Base-by-base conservation (phyloP, 1,284 basidiomycete species). In the Microbotryum violaceum region DNA sequence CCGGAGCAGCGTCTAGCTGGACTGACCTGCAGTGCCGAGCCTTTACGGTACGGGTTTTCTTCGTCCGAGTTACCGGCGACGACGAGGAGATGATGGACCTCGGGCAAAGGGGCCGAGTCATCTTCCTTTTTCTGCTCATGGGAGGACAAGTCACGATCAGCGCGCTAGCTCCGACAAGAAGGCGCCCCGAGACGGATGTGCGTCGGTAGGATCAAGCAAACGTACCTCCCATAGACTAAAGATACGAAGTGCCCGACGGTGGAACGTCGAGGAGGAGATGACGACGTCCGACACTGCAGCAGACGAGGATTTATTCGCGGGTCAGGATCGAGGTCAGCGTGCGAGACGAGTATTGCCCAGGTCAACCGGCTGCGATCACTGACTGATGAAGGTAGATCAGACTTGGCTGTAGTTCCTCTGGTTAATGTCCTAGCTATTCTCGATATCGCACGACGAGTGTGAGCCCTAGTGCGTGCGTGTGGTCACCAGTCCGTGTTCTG, bases 1-100 rank as follows among this genome's bases (percentile, higher is more conserved):
- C n/a, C 27, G n/a, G 4, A 23, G 29, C 23, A 14, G 53, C 42
- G 47, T 52, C 45, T 51, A 31, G 29, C n/a, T 27, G 12, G 44
- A 68, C 85, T 70, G 64, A 90, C 91, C 79, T 96, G 91, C 58
- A 94, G 81, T 49, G 89, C 87, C 12, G 87, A 89, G n/a, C 89
- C 87, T 74, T 94, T 94, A 67, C 84, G 82, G 70, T 89, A 85
- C 42, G 88, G 83, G 65, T 90, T 86, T 66, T 93, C 90, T 9
- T 85, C 83, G 5, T 85, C 85, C 23, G 88, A 86, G 68, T 93
- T 89, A 27, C 91, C 91, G 33, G 89, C 85, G 33, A 88, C 74
- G 37, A 94, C 77, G 10, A 90, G 75, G n/a, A 94, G 75, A 18
- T 85, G 85, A 67, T 88, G 85, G 16, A 69, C 59, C 6, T 65